Evolutionary conservation across 2,329 filamentous ascomycete species (phyloP).

Genomic region (Botryotinia globosa): DNA sequence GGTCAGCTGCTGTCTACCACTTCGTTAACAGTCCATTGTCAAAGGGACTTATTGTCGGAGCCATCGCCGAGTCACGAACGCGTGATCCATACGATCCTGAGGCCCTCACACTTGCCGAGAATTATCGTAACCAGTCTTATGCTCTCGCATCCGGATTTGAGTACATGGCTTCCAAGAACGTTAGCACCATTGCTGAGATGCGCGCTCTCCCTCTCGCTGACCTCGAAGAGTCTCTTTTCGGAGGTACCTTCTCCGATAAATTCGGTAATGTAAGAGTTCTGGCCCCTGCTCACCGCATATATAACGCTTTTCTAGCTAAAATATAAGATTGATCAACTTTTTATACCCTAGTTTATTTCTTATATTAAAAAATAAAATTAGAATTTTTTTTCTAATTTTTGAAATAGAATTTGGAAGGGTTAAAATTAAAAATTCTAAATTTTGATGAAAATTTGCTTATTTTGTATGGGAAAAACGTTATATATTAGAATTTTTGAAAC

Average conservation of each 20-base stretch:
- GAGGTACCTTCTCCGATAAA: background rate
- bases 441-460: no score
- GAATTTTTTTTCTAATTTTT: no score
- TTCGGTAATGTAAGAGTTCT: slow-evolving; percentile 26
- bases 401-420: no score
- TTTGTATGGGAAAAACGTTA: no score
- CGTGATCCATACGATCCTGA: slow-evolving; percentile 35
- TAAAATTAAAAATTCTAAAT: no score
- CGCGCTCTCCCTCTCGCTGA: slow-evolving; percentile 1
- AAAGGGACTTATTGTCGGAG: slow-evolving; percentile 32
- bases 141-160: slow-evolving; percentile 19
- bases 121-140: slow-evolving; percentile 25
- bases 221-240: slow-evolving; percentile 8
- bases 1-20: slow-evolving; percentile 44
- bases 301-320: no score
- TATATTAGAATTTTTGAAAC: no score
- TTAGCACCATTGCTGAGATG: slow-evolving; percentile 27
- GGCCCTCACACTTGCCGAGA: slow-evolving; percentile 28
- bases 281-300: no score
- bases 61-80: slow-evolving; percentile 35
- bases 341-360: no score
- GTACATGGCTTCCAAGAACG: slow-evolving; percentile 27
- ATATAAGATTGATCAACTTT: no score
- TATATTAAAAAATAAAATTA: no score
- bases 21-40: slow-evolving; percentile 35